phyloP scores from a whole-genome alignment of 495 filamentous ascomycete species.

The Penicillium longicatenatum region DNA sequence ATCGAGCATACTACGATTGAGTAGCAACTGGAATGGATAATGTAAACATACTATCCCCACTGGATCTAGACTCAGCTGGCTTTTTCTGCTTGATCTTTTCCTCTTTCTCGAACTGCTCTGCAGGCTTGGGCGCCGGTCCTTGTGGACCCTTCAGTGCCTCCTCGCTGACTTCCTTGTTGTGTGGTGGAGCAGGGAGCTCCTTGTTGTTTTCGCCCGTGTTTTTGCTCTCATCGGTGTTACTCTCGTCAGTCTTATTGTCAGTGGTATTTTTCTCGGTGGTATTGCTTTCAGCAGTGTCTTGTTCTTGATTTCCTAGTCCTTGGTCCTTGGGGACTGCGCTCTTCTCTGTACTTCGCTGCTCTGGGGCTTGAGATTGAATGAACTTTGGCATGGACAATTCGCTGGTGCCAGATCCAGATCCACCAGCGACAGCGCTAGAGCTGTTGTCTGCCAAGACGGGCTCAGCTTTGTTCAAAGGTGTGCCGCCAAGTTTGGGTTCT shows the following conservation, averaged over 20 bases:
- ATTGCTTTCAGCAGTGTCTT: background rate
- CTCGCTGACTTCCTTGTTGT: slow-evolving; percentile 24
- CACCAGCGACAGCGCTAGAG: background rate
- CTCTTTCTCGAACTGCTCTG: slow-evolving; percentile 35
- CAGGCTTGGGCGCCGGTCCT: slow-evolving; percentile 26
- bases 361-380: slow-evolving; percentile 5
- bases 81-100: slow-evolving; percentile 11
- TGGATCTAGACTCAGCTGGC: background rate
- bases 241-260: background rate
- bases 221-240: background rate
- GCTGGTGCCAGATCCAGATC: background rate
- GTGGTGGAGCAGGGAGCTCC: background rate
- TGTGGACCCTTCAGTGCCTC: slow-evolving; percentile 41
- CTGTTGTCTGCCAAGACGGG: background rate
- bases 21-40: background rate
- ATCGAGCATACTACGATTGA: background rate
- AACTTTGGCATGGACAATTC: slow-evolving; percentile 6
- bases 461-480: slow-evolving; percentile 10
- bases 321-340: background rate
- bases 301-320: background rate
- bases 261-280: background rate
- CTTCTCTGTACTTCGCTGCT: slow-evolving; percentile 19
- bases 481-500: slow-evolving; percentile 15
- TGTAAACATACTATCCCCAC: slow-evolving; percentile 6
- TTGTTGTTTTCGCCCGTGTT: background rate